Evolutionary conservation across 768 basidiomycete species (phyloP), one percentile per base, ranked within the genome.

Genomic region (Hemileccinum impolitum): DNA sequence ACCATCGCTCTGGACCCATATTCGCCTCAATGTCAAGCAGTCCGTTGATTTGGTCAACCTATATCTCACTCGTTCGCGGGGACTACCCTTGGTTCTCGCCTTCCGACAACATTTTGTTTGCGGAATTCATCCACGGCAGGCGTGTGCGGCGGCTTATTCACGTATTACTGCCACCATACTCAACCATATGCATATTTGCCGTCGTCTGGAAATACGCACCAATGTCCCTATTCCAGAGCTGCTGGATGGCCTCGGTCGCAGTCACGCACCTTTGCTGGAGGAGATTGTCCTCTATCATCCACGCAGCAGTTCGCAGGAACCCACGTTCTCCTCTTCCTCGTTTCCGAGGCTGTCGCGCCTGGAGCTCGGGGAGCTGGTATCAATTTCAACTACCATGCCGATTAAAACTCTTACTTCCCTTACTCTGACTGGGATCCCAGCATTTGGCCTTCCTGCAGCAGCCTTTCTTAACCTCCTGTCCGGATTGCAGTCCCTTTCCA

Each of bases 1-100:
- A 5, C 69, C 75, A 6, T 50, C 62, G 26, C 57, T 79, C 17
- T 79, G 77, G 77, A 67, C 69, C 5, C 48, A 55, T 21, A 58
- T 66, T 31, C 54, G 36, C 36, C 60, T 66, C 36, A 53, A 53
- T 45, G 46, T 67, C 52, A 36, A 53, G n/a, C 67, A 66, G 42
- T 62, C 63, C 18, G 28, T 39, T 25, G 54, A 65, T 41, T 48
- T 66, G 30, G 52, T 67, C 47, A 49, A 62, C 38, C 26, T 64
- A 30, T 66, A 66, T 40, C 52, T 69, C 28, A 14, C 40, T 12
- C 64, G 64, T 47, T 61, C 64, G 18, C 58, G 44, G 6, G 66
- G 61, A 37, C 42, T 61, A 34, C 59, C 64, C 7, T 49, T 65
- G 32, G 39, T 34, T 17, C 40, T 65, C 1, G 31, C 50, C 32